These are phyloP conservation scores for Lactarius vividus DNA, from an alignment of 768 basidiomycete species.

Conservation along the genomic window DNA sequence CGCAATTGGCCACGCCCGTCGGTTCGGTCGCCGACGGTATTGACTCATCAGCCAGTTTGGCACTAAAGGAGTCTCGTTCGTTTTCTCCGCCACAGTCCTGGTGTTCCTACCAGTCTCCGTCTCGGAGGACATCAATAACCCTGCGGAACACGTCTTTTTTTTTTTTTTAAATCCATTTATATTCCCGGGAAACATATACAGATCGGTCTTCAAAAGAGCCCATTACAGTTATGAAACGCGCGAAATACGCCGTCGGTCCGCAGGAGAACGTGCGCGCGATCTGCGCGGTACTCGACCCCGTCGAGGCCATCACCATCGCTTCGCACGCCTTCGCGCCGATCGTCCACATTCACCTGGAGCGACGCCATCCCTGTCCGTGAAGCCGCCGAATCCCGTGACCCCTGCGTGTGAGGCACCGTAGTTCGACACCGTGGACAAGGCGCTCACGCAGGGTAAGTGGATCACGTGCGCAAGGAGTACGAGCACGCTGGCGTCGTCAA, in stretches of 20 bases:
- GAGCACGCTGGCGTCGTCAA: constrained; percentile 89
- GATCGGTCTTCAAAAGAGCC: no score
- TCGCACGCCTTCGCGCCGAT: constrained; percentile 85
- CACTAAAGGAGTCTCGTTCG: constrained; percentile 68
- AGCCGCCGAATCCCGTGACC: constrained; percentile 50
- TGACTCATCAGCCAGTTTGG: no score
- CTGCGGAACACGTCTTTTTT: no score
- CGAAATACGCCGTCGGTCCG: constrained; percentile 68
- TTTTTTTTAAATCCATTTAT: no score
- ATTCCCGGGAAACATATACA: no score
- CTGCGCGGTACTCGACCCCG: constrained; percentile 72
- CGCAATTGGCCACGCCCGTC: no score
- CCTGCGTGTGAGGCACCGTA: constrained; percentile 45
- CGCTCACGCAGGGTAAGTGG: constrained; percentile 75
- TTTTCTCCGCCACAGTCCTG: constrained; percentile 95
- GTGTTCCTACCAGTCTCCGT: constrained; percentile 84
- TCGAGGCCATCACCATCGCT: constrained; percentile 82
- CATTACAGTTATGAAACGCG: no score
- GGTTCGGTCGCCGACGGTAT: no score
- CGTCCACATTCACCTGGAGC: constrained; percentile 75
- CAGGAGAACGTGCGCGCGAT: constrained; percentile 79
- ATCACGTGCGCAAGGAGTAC: constrained; percentile 87
- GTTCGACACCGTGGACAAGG: constrained; percentile 85
- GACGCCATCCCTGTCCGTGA: constrained; percentile 32
- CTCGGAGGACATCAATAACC: constrained; percentile 79